Evolutionary conservation across 495 filamentous ascomycete genomes (phyloP).

Genomic region (Jackrogersella minutella): DNA sequence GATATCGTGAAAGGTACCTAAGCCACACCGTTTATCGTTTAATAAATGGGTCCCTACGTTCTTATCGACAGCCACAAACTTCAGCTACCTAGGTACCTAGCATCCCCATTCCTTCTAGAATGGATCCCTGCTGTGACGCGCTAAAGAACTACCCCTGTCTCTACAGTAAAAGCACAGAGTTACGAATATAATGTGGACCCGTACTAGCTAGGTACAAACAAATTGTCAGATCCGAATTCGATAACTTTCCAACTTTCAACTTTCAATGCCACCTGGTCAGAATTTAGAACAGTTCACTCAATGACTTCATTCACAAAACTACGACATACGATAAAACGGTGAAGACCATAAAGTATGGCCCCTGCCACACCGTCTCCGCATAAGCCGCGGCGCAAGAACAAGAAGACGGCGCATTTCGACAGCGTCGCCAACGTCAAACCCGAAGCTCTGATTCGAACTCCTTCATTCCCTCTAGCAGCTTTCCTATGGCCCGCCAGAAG

Average conservation of each 20-base stretch:
- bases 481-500: conserved; percentile 91
- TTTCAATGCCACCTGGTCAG: conserved; percentile 1
- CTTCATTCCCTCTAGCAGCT: conserved; percentile 84
- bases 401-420: conserved; percentile 49
- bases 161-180: conserved; percentile 8
- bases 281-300: conserved; percentile 1
- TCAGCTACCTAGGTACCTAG: no score
- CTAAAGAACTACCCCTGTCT: conserved; percentile 22
- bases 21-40: neutral
- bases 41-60: neutral
- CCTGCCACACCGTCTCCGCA: conserved; percentile 53
- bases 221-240: neutral
- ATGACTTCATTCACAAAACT: conserved; percentile 7
- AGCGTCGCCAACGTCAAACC: conserved; percentile 24
- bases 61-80: conserved; percentile 1
- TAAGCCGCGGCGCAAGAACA: conserved; percentile 60
- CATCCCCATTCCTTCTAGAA: neutral
- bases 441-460: conserved; percentile 51
- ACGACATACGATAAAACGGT: conserved; percentile 33
- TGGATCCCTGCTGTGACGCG: neutral
- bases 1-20: neutral
- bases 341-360: conserved; percentile 48
- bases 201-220: no score
- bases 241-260: neutral
- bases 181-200: neutral